These are phyloP conservation scores for Vigna hirtella DNA, from an alignment of 306 rosid genomes.

Conservation along the genomic window DNA sequence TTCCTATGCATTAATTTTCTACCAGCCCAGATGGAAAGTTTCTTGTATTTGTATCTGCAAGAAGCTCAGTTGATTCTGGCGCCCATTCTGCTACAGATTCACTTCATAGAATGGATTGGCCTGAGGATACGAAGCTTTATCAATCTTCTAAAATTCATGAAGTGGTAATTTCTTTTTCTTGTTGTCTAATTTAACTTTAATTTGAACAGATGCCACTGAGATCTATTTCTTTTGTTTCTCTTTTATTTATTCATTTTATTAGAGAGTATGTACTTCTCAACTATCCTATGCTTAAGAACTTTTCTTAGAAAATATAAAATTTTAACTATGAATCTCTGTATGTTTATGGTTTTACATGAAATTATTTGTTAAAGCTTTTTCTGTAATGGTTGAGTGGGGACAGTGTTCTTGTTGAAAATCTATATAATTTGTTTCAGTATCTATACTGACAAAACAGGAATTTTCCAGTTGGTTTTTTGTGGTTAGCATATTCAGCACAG, in stretches of 20 bases:
- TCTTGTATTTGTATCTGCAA: conserved; percentile 84
- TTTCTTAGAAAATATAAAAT: conserved; percentile 13
- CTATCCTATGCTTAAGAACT: conserved; percentile 13
- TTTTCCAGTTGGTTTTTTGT: neutral
- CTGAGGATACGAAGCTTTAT: conserved; percentile 51
- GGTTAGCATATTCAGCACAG: neutral
- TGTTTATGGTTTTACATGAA: conserved; percentile 3
- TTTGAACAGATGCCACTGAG: conserved; percentile 27
- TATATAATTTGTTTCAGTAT: neutral
- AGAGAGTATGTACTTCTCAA: conserved; percentile 19
- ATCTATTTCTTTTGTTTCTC: conserved; percentile 29
- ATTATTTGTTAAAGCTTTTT: neutral
- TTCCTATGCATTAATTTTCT: conserved; percentile 45
- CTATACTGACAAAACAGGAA: neutral
- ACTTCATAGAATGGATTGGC: conserved; percentile 93
- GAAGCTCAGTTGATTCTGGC: conserved; percentile 85
- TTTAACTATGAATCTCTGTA: neutral
- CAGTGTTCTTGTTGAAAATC: too few relatives aligned
- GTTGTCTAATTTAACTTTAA: conserved; percentile 30
- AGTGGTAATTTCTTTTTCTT: conserved; percentile 62
- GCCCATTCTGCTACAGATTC: conserved; percentile 90
- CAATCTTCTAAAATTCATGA: conserved; percentile 64
- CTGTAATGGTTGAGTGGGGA: too few relatives aligned
- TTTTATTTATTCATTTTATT: conserved; percentile 24
- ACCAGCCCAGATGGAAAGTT: conserved; percentile 92